Evolutionary conservation across 345 rosid genomes (phyloP).

Genomic region (Passiflora organensis): DNA sequence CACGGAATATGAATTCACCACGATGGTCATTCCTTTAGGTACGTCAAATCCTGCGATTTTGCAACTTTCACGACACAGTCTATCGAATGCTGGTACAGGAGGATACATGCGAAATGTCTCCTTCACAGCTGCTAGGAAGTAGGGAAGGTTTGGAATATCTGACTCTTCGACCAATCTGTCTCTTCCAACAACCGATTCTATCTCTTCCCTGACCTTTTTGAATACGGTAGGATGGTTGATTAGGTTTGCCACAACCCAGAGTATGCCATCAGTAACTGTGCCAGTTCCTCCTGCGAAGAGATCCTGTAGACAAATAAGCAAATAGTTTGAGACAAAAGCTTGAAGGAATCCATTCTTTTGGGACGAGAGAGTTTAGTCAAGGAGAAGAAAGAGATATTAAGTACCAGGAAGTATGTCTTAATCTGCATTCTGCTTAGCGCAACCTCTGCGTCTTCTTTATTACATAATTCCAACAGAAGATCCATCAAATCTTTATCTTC

Average conservation of each 20-base stretch:
- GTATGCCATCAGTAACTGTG: neutral
- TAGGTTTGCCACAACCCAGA: constrained; percentile 10
- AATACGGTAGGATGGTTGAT: neutral
- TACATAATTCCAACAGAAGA: neutral
- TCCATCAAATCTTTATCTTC: constrained; percentile 9
- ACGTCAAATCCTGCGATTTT: too few species aligned
- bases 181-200: constrained; percentile 2
- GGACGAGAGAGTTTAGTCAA: too few species aligned
- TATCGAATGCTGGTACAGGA: neutral
- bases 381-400: neutral
- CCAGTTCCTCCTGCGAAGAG: constrained; percentile 2
- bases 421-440: neutral
- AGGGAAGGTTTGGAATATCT: constrained; percentile 12
- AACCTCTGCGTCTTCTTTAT: neutral
- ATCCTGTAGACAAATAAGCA: neutral
- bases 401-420: constrained; percentile 9
- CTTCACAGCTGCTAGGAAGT: constrained; percentile 5
- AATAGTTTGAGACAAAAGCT: too few species aligned
- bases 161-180: constrained; percentile 10
- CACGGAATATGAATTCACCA: too few species aligned
- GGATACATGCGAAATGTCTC: constrained; percentile 5
- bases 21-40: too few species aligned
- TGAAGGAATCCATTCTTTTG: too few species aligned
- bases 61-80: constrained; percentile 1
- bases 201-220: neutral